Conservation (phyloP, 2,329 filamentous ascomycete species). For the Metarhizium rileyi region DNA sequence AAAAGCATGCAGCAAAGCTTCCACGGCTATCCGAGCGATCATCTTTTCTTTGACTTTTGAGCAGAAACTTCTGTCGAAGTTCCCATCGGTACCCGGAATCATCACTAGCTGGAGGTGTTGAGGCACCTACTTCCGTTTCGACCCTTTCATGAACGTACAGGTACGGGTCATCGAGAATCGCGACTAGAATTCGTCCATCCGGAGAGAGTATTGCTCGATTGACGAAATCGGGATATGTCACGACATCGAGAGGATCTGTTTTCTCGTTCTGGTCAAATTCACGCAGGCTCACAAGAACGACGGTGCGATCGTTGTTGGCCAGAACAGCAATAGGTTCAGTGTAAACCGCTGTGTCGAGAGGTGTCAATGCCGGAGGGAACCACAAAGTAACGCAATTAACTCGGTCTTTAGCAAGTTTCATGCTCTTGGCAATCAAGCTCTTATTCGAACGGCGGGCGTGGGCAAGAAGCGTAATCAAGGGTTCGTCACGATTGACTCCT, state of each 20-base stretch:
- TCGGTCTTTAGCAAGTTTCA: conserved; percentile 48
- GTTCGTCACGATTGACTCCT: conserved; percentile 22
- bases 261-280: conserved; percentile 38
- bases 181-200: conserved; percentile 68
- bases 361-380: conserved; percentile 35
- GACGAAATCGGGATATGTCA: conserved; percentile 74
- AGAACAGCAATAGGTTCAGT: conserved; percentile 55
- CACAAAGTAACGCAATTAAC: conserved; percentile 59
- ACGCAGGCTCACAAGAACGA: conserved; percentile 70
- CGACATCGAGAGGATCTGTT: conserved; percentile 52
- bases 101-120: conserved; percentile 15
- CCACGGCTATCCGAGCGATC: conserved; percentile 49
- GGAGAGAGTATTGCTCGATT: conserved; percentile 94
- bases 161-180: conserved; percentile 79
- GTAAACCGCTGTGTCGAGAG: conserved; percentile 30
- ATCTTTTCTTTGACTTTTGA: conserved; percentile 46
- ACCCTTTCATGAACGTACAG: conserved; percentile 69
- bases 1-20: conserved; percentile 74
- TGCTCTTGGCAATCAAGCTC: conserved; percentile 38
- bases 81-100: conserved; percentile 38
- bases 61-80: conserved; percentile 39
- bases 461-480: conserved; percentile 25
- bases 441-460: conserved; percentile 32
- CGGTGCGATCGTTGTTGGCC: conserved; percentile 85
- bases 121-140: conserved; percentile 22